A percentile compares a stretch with the other conserved stretches of the same genome.
phyloP scores from a whole-genome alignment of 768 basidiomycete species.

The Tylopilus intermedius region DNA sequence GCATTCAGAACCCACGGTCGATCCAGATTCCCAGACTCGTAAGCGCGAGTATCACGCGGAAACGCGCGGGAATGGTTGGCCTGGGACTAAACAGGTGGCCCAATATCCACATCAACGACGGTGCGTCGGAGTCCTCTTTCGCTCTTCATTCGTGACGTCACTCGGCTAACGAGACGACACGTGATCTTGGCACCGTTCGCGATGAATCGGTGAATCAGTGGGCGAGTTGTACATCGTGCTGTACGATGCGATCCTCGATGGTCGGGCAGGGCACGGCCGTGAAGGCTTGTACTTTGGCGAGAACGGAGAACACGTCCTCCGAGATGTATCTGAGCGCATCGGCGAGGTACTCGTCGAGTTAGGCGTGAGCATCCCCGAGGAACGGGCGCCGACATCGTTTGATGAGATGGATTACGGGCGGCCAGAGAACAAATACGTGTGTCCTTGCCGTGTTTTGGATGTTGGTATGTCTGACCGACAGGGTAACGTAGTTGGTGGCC shows the following conservation, averaged over 20 bases:
- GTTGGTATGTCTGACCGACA: too few relatives aligned
- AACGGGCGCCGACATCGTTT: slow-evolving; percentile 37
- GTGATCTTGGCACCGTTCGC: too few relatives aligned
- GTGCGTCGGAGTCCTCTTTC: not conserved
- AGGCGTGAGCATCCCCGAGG: not conserved
- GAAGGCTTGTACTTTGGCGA: slow-evolving; percentile 51
- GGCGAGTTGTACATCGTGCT: slow-evolving; percentile 39
- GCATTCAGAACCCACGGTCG: slow-evolving; percentile 45
- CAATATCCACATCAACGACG: slow-evolving; percentile 51
- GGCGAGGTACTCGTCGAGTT: slow-evolving; percentile 22
- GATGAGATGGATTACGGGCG: slow-evolving; percentile 19
- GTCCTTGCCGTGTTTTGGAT: not conserved
- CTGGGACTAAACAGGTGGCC: slow-evolving; percentile 57
- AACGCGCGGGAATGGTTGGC: slow-evolving; percentile 53
- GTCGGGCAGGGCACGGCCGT: slow-evolving; percentile 16
- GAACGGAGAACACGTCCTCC: slow-evolving; percentile 42
- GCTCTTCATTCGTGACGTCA: too few relatives aligned
- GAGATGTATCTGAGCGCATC: slow-evolving; percentile 20
- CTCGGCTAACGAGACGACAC: too few relatives aligned
- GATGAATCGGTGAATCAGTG: slow-evolving; percentile 2
- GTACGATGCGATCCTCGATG: slow-evolving; percentile 32
- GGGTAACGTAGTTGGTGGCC: too few relatives aligned
- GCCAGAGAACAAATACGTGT: not conserved
- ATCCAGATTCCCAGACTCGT: slow-evolving; percentile 50
- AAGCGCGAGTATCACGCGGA: slow-evolving; percentile 39